Base-by-base conservation (phyloP, 2,329 filamentous ascomycete genomes). In the Ophiosphaerella narmari region DNA sequence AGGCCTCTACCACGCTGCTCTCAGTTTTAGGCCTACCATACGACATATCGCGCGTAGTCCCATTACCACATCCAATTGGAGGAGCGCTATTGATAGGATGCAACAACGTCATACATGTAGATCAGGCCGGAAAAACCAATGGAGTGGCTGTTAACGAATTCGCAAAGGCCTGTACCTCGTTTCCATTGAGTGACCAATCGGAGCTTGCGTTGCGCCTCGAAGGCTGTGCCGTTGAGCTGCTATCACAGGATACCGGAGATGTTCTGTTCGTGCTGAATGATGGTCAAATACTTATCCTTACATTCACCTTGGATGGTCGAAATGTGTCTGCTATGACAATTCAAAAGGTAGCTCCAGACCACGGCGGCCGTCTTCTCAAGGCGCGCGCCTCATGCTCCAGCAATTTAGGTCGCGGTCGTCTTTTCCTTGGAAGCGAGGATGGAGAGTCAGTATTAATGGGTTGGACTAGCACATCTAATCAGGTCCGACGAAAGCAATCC, bases 71-170 rank as follows among this genome's bases (percentile, higher is more conserved):
- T 5, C 93, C 93, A 1, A 87, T 97, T 35, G 94, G 94, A 21
- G 94, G 94, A 37, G 90, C 91, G 33, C 78, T 99, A 13, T 81
- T 99, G 13, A 77, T 97, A 16, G 95, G 94, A 24, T 82, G 83
- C 40, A 97, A 99, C 68, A 91, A 97, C 68, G 75, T 99, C 54
- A 89, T 99, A 52, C 94, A 99, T 71, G 86, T 99, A 58, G 93
- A 97, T 67, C 94, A 99, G 78, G 91, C 91, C 9, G 94, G 94
- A 26, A 97, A 96, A 72, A 84, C 91, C 11, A 96, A 91, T 65
- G 93, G 91, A 2, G 88, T 97, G 50, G 93, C 89, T 4, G 90
- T 99, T 57, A 99, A 99, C 67, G 84, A 90, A 31, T 95, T 96
- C 75, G 88, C 92, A 4, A 90, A 87, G 70, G 84, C 89, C 54